Percentiles rank a stretch among this genome's conserved stretches.
Evolutionary conservation across 2,329 filamentous ascomycete species (phyloP).

Genomic region (Botryotinia calthae): DNA sequence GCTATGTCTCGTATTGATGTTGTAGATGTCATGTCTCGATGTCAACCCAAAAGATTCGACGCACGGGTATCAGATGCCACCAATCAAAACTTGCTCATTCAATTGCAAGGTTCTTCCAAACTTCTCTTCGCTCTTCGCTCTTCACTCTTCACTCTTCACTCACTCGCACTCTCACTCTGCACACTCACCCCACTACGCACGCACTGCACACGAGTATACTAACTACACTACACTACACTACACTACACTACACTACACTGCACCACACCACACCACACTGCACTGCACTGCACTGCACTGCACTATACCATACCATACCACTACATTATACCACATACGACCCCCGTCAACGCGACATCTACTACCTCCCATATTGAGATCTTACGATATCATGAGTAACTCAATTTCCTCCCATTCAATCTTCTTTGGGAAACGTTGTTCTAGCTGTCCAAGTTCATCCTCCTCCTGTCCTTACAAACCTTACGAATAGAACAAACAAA

Average conservation of each 20-base stretch:
- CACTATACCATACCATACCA: too few species aligned
- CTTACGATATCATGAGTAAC: constrained; percentile 2
- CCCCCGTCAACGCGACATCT: neutral
- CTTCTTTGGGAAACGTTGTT: too few species aligned
- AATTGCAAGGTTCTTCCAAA: neutral
- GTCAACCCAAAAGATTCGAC: neutral
- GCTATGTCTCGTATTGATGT: neutral
- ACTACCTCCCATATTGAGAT: neutral
- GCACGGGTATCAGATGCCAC: neutral
- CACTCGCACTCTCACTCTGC: too few species aligned
- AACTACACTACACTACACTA: too few species aligned
- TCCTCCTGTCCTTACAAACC: neutral
- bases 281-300: too few species aligned
- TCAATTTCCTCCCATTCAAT: neutral
- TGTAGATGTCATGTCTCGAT: neutral
- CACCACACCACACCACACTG: too few species aligned
- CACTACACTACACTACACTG: neutral
- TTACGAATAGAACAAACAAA: constrained; percentile 2
- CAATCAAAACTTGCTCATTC: constrained; percentile 10
- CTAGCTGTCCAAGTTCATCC: neutral
- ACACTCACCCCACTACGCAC: neutral
- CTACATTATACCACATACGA: neutral
- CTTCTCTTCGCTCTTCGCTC: neutral
- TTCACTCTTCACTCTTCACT: too few species aligned
- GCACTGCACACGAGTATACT: neutral